Percentiles rank a stretch among this genome's conserved stretches.
Evolutionary conservation across 2,329 filamentous ascomycete genomes (phyloP).

Genomic region (Alternaria burnsii): DNA sequence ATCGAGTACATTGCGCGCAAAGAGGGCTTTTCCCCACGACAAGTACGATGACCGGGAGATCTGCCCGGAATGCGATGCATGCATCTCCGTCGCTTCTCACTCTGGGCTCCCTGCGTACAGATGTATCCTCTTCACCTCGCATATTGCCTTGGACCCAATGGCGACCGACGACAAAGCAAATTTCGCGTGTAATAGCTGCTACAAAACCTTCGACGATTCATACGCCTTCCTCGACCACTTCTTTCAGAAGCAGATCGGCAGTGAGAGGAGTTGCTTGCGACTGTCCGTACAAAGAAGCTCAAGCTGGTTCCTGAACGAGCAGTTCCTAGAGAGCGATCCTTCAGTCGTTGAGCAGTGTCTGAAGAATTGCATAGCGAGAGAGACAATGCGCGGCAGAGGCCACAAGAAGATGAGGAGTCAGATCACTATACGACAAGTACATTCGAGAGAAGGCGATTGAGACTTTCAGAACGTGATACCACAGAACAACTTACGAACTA

Average conservation of each 20-base stretch:
- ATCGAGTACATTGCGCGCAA: constrained; percentile 32
- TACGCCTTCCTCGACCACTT: constrained; percentile 49
- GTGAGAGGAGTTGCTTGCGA: constrained; percentile 41
- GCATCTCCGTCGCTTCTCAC: constrained; percentile 43
- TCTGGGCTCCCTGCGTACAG: constrained; percentile 43
- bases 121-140: constrained; percentile 44
- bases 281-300: constrained; percentile 19
- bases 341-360: constrained; percentile 42
- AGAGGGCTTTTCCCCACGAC: constrained; percentile 38
- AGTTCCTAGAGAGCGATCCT: constrained; percentile 33
- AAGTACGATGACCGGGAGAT: constrained; percentile 46
- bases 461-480: background rate
- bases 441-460: constrained; percentile 1
- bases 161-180: constrained; percentile 29
- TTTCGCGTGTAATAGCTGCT: constrained; percentile 47
- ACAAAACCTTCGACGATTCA: constrained; percentile 47
- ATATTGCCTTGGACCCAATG: constrained; percentile 23
- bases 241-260: constrained; percentile 47
- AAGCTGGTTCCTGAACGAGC: constrained; percentile 25
- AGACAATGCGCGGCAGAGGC: constrained; percentile 33
- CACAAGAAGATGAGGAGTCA: constrained; percentile 28
- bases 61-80: constrained; percentile 43
- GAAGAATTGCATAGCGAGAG: constrained; percentile 43
- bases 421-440: constrained; percentile 25
- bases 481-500: background rate